Evolutionary conservation across 2,329 filamentous ascomycete genomes (phyloP).

Genomic region (Hortaea werneckii): DNA sequence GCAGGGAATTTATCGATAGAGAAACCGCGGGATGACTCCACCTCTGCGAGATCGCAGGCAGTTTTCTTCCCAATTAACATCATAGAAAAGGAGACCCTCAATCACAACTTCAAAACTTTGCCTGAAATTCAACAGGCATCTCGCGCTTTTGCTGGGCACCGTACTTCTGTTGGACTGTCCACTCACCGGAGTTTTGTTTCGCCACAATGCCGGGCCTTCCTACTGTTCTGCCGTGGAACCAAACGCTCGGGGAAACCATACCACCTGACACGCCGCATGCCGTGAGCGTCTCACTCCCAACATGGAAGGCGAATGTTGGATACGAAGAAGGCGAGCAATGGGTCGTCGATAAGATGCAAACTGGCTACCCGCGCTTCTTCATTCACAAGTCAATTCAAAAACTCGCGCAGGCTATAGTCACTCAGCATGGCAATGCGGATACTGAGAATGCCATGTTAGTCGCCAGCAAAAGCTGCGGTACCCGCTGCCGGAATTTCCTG

Average conservation of each 20-base stretch:
- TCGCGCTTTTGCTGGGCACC: too few species aligned
- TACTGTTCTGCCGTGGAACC: constrained; percentile 21
- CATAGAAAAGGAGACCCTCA: too few species aligned
- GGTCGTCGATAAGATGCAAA: constrained; percentile 76
- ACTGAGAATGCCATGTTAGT: constrained; percentile 69
- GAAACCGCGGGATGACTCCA: neutral
- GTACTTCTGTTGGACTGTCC: too few species aligned
- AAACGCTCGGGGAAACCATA: constrained; percentile 54
- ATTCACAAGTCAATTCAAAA: constrained; percentile 73
- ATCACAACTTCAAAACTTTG: too few species aligned
- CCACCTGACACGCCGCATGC: constrained; percentile 74
- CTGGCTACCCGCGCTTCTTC: constrained; percentile 91
- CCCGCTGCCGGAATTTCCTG: constrained; percentile 66
- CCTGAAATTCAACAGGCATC: too few species aligned
- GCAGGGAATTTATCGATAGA: neutral
- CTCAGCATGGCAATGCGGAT: constrained; percentile 50
- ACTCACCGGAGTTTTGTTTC: too few species aligned
- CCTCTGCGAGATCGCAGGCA: too few species aligned
- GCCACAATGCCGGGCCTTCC: constrained; percentile 10
- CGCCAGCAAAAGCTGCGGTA: constrained; percentile 59
- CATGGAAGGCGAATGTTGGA: constrained; percentile 80
- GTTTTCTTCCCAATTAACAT: too few species aligned
- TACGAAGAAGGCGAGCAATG: constrained; percentile 89
- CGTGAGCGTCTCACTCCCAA: constrained; percentile 89
- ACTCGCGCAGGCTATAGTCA: constrained; percentile 59